Evolutionary conservation across 78 protist species (phyloP).

Genomic region (Cavenderia fasciculata): DNA sequence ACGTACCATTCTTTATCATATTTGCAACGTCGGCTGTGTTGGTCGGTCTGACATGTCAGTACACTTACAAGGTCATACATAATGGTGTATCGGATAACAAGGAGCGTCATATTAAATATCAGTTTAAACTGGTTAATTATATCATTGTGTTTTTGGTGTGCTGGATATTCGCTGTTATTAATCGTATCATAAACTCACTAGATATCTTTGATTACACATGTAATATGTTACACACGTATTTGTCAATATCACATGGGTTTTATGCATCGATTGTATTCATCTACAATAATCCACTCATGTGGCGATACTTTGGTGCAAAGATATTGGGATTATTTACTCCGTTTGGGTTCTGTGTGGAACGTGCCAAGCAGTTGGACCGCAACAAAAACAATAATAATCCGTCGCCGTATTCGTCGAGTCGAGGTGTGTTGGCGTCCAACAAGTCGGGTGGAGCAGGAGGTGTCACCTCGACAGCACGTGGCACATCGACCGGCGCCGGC

Average conservation of each 20-base stretch:
- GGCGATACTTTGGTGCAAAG: constrained; percentile 73
- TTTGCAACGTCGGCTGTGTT: constrained; percentile 29
- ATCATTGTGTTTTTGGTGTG: constrained; percentile 65
- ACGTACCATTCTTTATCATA: constrained; percentile 52
- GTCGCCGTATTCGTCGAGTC: constrained; percentile 57
- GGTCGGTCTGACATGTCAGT: constrained; percentile 51
- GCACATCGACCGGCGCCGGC: neutral
- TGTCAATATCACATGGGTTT: constrained; percentile 49
- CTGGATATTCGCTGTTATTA: constrained; percentile 70
- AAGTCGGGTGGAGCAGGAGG: neutral
- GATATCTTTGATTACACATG: neutral
- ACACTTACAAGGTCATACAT: constrained; percentile 61
- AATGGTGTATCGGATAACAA: constrained; percentile 65
- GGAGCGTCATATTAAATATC: constrained; percentile 57
- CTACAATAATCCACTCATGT: constrained; percentile 72
- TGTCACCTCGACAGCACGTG: neutral
- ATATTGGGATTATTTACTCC: constrained; percentile 1
- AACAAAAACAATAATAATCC: constrained; percentile 74
- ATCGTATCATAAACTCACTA: constrained; percentile 41
- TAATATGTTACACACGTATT: constrained; percentile 35
- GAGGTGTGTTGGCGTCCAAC: neutral
- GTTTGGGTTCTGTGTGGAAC: constrained; percentile 54
- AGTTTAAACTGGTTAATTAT: constrained; percentile 60
- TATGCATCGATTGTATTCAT: constrained; percentile 23
- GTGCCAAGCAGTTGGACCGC: constrained; percentile 18